Evolutionary conservation across 306 rosid genomes (phyloP).

Genomic region (Cercis canadensis): DNA sequence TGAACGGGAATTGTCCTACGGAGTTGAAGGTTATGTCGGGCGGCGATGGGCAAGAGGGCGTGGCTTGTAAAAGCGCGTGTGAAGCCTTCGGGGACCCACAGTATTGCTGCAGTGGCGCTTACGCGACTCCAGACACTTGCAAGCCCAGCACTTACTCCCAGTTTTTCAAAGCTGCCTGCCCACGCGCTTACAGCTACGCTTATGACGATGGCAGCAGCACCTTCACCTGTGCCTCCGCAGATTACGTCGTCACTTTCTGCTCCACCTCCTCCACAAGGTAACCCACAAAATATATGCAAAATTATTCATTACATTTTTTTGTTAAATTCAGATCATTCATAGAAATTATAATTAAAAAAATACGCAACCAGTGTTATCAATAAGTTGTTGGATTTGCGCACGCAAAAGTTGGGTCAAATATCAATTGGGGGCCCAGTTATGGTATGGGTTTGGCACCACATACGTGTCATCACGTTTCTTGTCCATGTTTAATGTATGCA

Average conservation of each 20-base stretch:
- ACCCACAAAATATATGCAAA: too few species aligned
- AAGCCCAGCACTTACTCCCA: constrained; percentile 74
- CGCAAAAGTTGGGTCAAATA: background rate
- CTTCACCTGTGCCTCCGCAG: constrained; percentile 79
- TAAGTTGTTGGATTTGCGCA: background rate
- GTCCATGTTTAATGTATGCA: too few species aligned
- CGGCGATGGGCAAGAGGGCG: constrained; percentile 40
- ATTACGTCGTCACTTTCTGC: constrained; percentile 78
- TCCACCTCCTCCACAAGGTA: constrained; percentile 60
- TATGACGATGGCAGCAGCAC: constrained; percentile 89
- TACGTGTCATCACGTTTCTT: too few species aligned
- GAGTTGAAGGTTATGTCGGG: constrained; percentile 55
- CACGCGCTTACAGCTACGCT: constrained; percentile 87
- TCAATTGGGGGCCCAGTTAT: constrained; percentile 35
- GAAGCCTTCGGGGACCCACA: constrained; percentile 82
- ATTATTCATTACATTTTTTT: too few species aligned
- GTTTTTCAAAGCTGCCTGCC: constrained; percentile 77
- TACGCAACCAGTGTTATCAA: too few species aligned
- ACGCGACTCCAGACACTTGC: constrained; percentile 65
- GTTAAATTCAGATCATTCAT: too few species aligned
- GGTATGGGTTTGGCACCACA: constrained; percentile 9
- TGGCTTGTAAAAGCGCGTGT: constrained; percentile 93
- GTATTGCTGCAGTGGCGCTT: constrained; percentile 86
- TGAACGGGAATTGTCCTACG: constrained; percentile 71
- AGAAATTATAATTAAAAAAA: too few species aligned